A percentile compares a stretch with the other conserved stretches of the same genome.
These are phyloP conservation scores for Omphalotus guepiniiformis DNA, from an alignment of 768 basidiomycete genomes.

Conservation along the genomic window DNA sequence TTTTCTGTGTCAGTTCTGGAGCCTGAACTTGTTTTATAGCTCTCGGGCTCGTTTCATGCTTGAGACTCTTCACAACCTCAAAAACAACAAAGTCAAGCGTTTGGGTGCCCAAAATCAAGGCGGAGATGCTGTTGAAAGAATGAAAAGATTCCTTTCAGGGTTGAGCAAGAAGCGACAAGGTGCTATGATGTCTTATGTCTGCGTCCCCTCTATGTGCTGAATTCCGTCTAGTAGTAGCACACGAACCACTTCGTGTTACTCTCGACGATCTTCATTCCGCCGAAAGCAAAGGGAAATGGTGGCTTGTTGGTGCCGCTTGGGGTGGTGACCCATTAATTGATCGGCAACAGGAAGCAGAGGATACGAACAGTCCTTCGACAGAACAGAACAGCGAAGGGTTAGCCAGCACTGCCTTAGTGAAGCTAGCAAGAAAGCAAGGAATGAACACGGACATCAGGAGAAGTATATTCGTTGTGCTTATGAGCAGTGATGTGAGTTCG, in stretches of 20 bases:
- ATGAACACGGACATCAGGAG: slow-evolving; percentile 98
- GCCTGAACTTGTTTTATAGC: slow-evolving; percentile 33
- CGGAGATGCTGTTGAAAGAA: slow-evolving; percentile 70
- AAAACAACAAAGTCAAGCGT: slow-evolving; percentile 82
- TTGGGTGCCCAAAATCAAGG: slow-evolving; percentile 63
- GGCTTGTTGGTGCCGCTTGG: slow-evolving; percentile 98
- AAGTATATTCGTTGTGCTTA: slow-evolving; percentile 87
- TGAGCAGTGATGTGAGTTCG: slow-evolving; percentile 85
- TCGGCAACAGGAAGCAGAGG: slow-evolving; percentile 36
- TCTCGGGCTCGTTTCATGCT: slow-evolving; percentile 94
- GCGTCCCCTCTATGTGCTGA: background rate
- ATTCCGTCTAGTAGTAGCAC: slow-evolving; percentile 55
- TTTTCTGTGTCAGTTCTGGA: background rate
- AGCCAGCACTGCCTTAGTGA: slow-evolving; percentile 45
- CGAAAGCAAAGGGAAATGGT: slow-evolving; percentile 93
- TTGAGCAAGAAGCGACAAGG: slow-evolving; percentile 76
- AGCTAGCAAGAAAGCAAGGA: slow-evolving; percentile 89
- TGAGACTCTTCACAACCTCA: slow-evolving; percentile 87
- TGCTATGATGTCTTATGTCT: slow-evolving; percentile 24
- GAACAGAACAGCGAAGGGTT: slow-evolving; percentile 26
- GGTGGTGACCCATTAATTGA: slow-evolving; percentile 87
- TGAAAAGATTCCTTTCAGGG: slow-evolving; percentile 83
- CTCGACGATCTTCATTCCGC: slow-evolving; percentile 82
- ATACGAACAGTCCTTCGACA: slow-evolving; percentile 18
- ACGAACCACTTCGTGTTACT: slow-evolving; percentile 84